phyloP scores from a whole-genome alignment of 768 basidiomycete genomes.

The Termitomyces sp. region DNA sequence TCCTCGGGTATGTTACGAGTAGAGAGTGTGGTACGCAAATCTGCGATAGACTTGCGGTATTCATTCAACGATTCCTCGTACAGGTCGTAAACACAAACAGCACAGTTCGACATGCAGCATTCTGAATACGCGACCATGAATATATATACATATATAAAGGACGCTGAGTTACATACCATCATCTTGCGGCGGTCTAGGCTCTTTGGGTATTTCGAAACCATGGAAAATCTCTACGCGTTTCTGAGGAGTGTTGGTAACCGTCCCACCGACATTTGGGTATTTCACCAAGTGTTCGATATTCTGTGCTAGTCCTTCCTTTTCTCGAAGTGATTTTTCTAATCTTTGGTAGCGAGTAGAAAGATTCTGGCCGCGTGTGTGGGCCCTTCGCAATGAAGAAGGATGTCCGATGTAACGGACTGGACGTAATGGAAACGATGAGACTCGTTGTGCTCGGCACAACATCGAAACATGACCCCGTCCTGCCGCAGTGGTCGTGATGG shows the following conservation, averaged over 20 bases:
- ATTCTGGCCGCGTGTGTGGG: slow-evolving; percentile 51
- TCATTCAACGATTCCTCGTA: slow-evolving; percentile 70
- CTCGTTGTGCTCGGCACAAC: slow-evolving; percentile 13
- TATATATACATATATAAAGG: not conserved
- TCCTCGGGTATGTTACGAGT: slow-evolving; percentile 45
- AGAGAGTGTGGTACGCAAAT: slow-evolving; percentile 49
- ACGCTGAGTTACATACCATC: slow-evolving; percentile 50
- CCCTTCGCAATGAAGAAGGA: slow-evolving; percentile 17
- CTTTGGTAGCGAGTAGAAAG: slow-evolving; percentile 51
- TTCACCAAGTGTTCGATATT: slow-evolving; percentile 24
- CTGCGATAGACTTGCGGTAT: slow-evolving; percentile 54
- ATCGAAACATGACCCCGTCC: slow-evolving; percentile 19
- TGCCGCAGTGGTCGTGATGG: slow-evolving; percentile 5
- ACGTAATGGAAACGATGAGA: not conserved
- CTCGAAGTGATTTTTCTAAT: slow-evolving; percentile 53
- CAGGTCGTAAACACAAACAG: slow-evolving; percentile 87
- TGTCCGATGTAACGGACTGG: slow-evolving; percentile 8
- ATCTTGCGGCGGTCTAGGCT: slow-evolving; percentile 58
- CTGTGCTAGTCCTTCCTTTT: slow-evolving; percentile 35
- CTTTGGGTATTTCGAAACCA: slow-evolving; percentile 58
- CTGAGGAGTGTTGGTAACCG: slow-evolving; percentile 1
- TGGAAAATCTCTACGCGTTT: slow-evolving; percentile 33
- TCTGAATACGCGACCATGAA: slow-evolving; percentile 39
- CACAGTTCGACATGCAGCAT: slow-evolving; percentile 95
- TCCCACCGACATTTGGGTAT: slow-evolving; percentile 5